Conservation (phyloP, 2,329 filamentous ascomycete species). For the Verticillium nubilum region DNA sequence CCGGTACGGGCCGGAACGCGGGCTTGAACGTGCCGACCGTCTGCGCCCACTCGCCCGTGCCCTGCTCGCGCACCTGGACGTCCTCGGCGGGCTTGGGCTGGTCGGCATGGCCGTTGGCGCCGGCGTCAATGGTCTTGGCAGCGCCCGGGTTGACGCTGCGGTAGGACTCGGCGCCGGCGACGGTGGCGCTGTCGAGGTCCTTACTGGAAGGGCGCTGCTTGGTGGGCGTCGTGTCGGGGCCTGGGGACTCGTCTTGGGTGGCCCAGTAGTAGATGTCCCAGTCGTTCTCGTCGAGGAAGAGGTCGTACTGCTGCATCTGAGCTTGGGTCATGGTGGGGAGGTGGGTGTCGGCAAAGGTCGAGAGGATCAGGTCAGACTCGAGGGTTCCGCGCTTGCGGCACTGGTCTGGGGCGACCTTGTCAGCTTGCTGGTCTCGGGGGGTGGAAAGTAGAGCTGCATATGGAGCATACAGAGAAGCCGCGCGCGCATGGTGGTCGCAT, state of each 20-base stretch:
- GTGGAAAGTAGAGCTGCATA: conserved; percentile 5
- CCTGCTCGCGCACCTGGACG: conserved; percentile 21
- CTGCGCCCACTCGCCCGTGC: conserved; percentile 86
- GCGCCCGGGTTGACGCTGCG: conserved; percentile 13
- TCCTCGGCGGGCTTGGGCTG: conserved; percentile 20
- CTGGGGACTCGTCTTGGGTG: conserved; percentile 66
- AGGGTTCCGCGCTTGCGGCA: conserved; percentile 93
- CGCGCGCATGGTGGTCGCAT: conserved; percentile 79
- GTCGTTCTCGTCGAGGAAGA: conserved; percentile 96
- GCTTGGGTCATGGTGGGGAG: conserved; percentile 66
- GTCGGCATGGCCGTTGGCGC: conserved; percentile 23
- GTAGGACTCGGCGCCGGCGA: conserved; percentile 17
- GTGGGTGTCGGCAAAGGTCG: conserved; percentile 83
- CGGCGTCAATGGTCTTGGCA: conserved; percentile 20
- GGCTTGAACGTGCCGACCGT: conserved; percentile 92
- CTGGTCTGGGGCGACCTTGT: conserved; percentile 63
- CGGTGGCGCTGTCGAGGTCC: conserved; percentile 19
- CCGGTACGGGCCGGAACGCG: conserved; percentile 84
- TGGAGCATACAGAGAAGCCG: conserved; percentile 60
- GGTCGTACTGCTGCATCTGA: conserved; percentile 80
- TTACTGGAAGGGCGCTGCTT: conserved; percentile 16
- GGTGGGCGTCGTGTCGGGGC: conserved; percentile 45
- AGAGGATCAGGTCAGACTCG: conserved; percentile 92
- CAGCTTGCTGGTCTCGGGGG: not conserved
- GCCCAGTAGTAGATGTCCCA: conserved; percentile 99